Percentiles rank a stretch among this genome's conserved stretches.
These are phyloP conservation scores for Arachnopeziza araneosa DNA, from an alignment of 2,329 filamentous ascomycete genomes.

Conservation along the genomic window DNA sequence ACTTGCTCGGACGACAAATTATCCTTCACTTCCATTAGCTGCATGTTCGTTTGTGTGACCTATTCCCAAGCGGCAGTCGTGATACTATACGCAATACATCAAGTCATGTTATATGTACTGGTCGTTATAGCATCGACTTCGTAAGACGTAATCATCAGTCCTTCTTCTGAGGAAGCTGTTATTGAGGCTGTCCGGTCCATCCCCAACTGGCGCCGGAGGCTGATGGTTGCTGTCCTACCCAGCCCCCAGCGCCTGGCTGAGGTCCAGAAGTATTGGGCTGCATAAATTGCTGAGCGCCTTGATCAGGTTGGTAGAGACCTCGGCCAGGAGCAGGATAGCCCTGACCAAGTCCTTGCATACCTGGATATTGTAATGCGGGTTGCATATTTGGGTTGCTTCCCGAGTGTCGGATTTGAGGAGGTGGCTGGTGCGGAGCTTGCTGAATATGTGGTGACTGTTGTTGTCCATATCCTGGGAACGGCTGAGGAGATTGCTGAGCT, in stretches of 20 bases:
- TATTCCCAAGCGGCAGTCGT: background rate
- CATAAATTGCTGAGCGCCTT: conserved; percentile 62
- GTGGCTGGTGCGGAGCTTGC: conserved; percentile 49
- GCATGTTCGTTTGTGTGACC: background rate
- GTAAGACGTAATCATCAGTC: conserved; percentile 14
- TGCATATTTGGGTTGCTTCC: conserved; percentile 51
- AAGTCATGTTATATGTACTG: conserved; percentile 15
- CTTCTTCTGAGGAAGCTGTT: conserved; percentile 1
- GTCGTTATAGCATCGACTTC: conserved; percentile 17
- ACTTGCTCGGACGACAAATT: conserved; percentile 18
- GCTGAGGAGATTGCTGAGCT: conserved; percentile 56
- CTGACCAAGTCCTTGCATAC: conserved; percentile 56
- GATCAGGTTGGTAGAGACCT: conserved; percentile 55
- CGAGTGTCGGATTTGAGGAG: conserved; percentile 55
- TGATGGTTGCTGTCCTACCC: conserved; percentile 28
- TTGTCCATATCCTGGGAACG: conserved; percentile 49
- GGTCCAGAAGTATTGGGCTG: conserved; percentile 46
- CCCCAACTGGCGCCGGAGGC: conserved; percentile 26
- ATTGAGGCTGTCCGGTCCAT: conserved; percentile 28
- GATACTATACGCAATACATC: conserved; percentile 14
- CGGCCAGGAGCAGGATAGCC: conserved; percentile 50
- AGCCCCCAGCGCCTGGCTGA: conserved; percentile 28
- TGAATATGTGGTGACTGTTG: conserved; percentile 35
- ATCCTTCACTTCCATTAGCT: conserved; percentile 11
- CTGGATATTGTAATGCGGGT: conserved; percentile 55